Evolutionary conservation across 1,139 yeast genomes (phyloP).

Genomic region (Geotrichum klebahnii): DNA sequence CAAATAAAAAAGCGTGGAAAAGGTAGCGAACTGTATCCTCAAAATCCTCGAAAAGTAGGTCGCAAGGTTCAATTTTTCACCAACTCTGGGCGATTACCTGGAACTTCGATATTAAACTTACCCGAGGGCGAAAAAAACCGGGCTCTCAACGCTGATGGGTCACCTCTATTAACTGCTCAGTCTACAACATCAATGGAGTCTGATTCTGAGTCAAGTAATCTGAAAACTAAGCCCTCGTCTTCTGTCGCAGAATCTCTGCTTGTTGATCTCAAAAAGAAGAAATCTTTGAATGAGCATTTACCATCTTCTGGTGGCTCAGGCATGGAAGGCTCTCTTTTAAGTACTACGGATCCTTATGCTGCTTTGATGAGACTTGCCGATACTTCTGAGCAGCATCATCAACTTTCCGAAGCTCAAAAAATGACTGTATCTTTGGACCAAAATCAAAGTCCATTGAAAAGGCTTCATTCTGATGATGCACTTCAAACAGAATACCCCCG

Average conservation of each 20-base stretch:
- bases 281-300: too few relatives aligned
- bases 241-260: too few relatives aligned
- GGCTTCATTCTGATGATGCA: constrained; percentile 3
- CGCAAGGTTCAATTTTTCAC: constrained; percentile 6
- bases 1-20: constrained; percentile 43
- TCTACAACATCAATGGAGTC: too few relatives aligned
- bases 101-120: background rate
- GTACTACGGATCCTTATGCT: constrained; percentile 14
- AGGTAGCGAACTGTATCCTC: constrained; percentile 35
- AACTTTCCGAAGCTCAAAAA: constrained; percentile 12
- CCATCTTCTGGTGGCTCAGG: too few relatives aligned
- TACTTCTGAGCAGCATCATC: constrained; percentile 20
- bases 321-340: too few relatives aligned
- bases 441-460: background rate
- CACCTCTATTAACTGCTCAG: too few relatives aligned
- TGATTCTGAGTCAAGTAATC: too few relatives aligned
- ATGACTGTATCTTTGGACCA: background rate
- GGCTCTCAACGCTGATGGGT: too few relatives aligned
- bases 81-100: background rate
- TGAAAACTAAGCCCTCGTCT: background rate
- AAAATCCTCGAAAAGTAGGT: constrained; percentile 17
- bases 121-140: background rate
- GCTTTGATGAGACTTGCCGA: constrained; percentile 19
- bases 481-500: constrained; percentile 4
- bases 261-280: too few relatives aligned